Conservation (phyloP, 2,329 filamentous ascomycete genomes). For the Trichophyton equinum region DNA sequence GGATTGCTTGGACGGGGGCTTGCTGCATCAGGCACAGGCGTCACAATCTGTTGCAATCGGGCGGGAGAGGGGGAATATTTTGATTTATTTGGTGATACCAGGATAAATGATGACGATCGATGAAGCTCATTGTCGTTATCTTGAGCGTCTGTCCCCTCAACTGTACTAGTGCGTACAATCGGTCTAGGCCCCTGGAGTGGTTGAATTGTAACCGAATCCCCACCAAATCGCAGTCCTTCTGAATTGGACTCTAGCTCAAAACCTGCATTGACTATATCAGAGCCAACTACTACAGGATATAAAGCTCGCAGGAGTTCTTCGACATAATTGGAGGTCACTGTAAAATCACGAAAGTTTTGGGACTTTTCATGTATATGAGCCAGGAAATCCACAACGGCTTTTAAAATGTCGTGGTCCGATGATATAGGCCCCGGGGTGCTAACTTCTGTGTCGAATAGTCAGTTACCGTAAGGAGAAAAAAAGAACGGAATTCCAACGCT, state of each 20-base stretch:
- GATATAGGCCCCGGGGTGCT: background rate
- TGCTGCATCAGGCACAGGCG: constrained; percentile 42
- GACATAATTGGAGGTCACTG: constrained; percentile 65
- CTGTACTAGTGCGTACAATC: constrained; percentile 61
- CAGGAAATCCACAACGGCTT: constrained; percentile 67
- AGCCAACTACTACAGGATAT: constrained; percentile 78
- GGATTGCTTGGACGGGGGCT: constrained; percentile 47
- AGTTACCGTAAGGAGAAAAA: background rate
- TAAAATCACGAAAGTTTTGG: constrained; percentile 67
- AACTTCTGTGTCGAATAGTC: background rate
- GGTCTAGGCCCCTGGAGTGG: constrained; percentile 54
- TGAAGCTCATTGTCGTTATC: constrained; percentile 40
- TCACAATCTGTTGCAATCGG: constrained; percentile 51
- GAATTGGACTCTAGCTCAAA: constrained; percentile 77
- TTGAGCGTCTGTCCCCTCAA: constrained; percentile 37
- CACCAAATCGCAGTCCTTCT: constrained; percentile 70
- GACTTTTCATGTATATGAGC: constrained; percentile 67
- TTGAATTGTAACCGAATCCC: constrained; percentile 70
- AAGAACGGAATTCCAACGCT: background rate
- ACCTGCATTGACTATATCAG: constrained; percentile 69
- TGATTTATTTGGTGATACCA: constrained; percentile 60
- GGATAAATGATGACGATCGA: constrained; percentile 79
- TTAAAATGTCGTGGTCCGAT: constrained; percentile 39
- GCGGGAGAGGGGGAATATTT: constrained; percentile 47
- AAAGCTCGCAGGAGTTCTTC: constrained; percentile 66